Evolutionary conservation across 2,329 filamentous ascomycete genomes (phyloP).

Genomic region (Chaetomium sp.): DNA sequence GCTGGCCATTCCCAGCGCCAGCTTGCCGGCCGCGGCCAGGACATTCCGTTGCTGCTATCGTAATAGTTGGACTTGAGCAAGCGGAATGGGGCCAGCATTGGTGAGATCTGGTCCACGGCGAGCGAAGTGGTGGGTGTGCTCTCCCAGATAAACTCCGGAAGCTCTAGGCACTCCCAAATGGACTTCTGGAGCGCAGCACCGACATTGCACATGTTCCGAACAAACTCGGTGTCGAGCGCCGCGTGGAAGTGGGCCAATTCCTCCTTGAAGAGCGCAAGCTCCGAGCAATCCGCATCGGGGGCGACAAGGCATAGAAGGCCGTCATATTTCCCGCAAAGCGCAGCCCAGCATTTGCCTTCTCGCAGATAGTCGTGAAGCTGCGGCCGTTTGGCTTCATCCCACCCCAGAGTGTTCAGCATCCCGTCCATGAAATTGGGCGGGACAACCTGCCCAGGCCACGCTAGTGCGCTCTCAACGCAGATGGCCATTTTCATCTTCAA

Average conservation of each 20-base stretch:
- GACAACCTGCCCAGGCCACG: not conserved
- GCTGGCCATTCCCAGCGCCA: constrained; percentile 20
- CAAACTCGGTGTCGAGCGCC: constrained; percentile 14
- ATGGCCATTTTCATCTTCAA: constrained; percentile 20
- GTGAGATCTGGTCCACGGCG: constrained; percentile 10
- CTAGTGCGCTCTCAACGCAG: constrained; percentile 5
- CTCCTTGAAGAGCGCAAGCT: constrained; percentile 20
- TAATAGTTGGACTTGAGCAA: constrained; percentile 16
- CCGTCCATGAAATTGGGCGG: constrained; percentile 8
- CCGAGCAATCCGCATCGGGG: constrained; percentile 9
- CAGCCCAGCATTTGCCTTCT: constrained; percentile 23
- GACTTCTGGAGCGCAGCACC: constrained; percentile 15
- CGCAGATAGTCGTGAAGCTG: constrained; percentile 20
- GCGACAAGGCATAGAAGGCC: constrained; percentile 21
- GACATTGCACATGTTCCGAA: constrained; percentile 16
- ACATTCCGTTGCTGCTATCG: constrained; percentile 4
- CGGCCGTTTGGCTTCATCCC: constrained; percentile 13
- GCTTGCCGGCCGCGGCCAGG: constrained; percentile 14
- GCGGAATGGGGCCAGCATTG: constrained; percentile 17
- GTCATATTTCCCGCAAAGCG: constrained; percentile 18
- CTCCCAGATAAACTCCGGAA: constrained; percentile 23
- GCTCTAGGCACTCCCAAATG: constrained; percentile 18
- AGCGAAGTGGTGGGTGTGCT: constrained; percentile 12
- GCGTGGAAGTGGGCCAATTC: constrained; percentile 18
- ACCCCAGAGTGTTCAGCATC: constrained; percentile 16